Evolutionary conservation across 164 flowering plant genomes (phyloP), one percentile per base, ranked within the genome.

Genomic region (Macadamia tetraphylla): DNA sequence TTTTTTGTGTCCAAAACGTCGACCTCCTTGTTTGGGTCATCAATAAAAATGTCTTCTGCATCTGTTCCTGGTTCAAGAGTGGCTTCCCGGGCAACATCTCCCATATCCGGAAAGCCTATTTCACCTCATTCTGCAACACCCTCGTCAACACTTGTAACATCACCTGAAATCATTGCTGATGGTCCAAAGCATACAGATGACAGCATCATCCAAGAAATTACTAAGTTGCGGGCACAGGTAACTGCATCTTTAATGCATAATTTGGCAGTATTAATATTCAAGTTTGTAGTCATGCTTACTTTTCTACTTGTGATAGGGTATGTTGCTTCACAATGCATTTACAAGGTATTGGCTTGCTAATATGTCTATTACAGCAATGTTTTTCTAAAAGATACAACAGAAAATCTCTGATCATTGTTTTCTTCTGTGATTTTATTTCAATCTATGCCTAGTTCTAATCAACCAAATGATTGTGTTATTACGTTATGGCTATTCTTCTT

Each of bases 171-270:
- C 7, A 64, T 58, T 62, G 29, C 31, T 29, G 77, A 79, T 66
- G 80, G 79, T 66, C 68, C 88, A 65, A 79, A 77, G 76, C 80
- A 73, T 55, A 60, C 32, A 58, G 82, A 80, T 77, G 87, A 75
- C 59, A 77, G 23, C 69, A 67, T 81, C 58, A 82, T 62, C 76
- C 84, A 82, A 78, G 97, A 94, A 71, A 81, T 88, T 52, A 51
- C 71, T 15, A 66, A 56, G 43, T 71, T 94, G 72, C 82, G 78
- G 78, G 81, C 82, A 70, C 94, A 88, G 93, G 98, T 91, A 74
- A 46, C 35, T 73, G 46, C 40, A 67, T 68, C 43, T 17, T 43
- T 30, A 42, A 43, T 63, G 46, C 32, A 23, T 29, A 29, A 17
- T 35, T 48, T 8, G 15, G 29, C 48, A 46, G 1, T 46, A 46